These are phyloP conservation scores for Fusarium falciforme DNA, from an alignment of 2,329 filamentous ascomycete species.

Conservation along the genomic window DNA sequence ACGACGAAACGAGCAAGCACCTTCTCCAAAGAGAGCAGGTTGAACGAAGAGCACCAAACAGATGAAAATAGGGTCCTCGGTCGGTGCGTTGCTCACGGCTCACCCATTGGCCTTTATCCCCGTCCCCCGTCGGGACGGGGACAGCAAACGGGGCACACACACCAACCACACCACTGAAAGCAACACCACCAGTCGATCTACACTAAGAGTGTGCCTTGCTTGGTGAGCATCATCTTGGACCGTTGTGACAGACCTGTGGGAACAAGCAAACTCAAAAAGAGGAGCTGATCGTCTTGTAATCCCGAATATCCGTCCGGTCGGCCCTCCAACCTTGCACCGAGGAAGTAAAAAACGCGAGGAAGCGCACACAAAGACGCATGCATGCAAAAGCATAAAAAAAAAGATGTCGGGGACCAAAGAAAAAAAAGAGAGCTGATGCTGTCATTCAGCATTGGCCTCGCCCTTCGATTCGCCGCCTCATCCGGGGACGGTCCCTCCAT, in stretches of 20 bases:
- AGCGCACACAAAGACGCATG: background rate
- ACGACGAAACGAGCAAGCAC: slow-evolving; percentile 13
- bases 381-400: background rate
- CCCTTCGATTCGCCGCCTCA: slow-evolving; percentile 8
- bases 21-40: slow-evolving; percentile 14
- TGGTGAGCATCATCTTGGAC: background rate
- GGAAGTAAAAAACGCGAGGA: background rate
- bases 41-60: background rate
- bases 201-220: slow-evolving; percentile 26
- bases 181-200: slow-evolving; percentile 17
- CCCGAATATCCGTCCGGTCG: background rate
- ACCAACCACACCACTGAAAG: slow-evolving; percentile 23
- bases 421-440: slow-evolving; percentile 19
- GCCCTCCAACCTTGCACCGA: background rate
- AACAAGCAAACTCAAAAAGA: background rate
- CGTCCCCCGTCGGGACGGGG: slow-evolving; percentile 3
- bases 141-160: slow-evolving; percentile 14
- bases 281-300: background rate
- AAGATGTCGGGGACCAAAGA: background rate
- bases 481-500: slow-evolving; percentile 3
- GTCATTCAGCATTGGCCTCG: slow-evolving; percentile 25
- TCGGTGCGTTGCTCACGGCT: background rate
- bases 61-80: slow-evolving; percentile 22
- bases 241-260: background rate
- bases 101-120: slow-evolving; percentile 16